Conservation (phyloP, 768 basidiomycete species). For the Panellus pusillus region DNA sequence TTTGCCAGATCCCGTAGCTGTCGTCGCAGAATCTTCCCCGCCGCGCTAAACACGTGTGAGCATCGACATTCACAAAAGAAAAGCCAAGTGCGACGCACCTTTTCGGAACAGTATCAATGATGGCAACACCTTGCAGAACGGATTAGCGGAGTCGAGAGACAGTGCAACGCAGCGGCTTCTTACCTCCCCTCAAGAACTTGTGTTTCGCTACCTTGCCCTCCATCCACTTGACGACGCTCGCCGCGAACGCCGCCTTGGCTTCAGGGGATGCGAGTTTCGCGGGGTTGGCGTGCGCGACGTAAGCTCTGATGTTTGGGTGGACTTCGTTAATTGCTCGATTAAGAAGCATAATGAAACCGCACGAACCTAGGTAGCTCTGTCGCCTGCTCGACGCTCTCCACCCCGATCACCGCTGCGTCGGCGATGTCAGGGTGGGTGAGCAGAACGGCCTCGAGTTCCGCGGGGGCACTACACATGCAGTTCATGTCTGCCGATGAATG, state of each 20-base stretch:
- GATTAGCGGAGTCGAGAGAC: background rate
- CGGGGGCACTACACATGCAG: slow-evolving; percentile 8
- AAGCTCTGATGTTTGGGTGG: slow-evolving; percentile 37
- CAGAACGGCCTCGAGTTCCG: slow-evolving; percentile 54
- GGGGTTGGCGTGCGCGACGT: slow-evolving; percentile 40
- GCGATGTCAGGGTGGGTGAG: slow-evolving; percentile 52
- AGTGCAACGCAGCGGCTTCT: background rate
- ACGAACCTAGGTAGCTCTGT: slow-evolving; percentile 42
- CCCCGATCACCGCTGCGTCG: slow-evolving; percentile 60
- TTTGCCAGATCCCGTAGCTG: slow-evolving; percentile 54
- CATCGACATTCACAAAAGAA: background rate
- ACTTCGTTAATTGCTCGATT: background rate
- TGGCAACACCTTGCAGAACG: slow-evolving; percentile 43
- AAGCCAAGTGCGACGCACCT: slow-evolving; percentile 30
- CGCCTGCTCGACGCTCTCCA: slow-evolving; percentile 45
- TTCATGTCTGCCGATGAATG: too few relatives aligned
- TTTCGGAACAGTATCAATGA: slow-evolving; percentile 54
- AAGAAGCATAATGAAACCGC: background rate
- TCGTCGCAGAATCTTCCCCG: slow-evolving; percentile 66
- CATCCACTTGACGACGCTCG: slow-evolving; percentile 53
- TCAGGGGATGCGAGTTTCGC: slow-evolving; percentile 15
- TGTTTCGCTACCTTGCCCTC: slow-evolving; percentile 53
- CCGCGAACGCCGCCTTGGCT: slow-evolving; percentile 36
- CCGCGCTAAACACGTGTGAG: slow-evolving; percentile 36
- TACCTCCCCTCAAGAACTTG: slow-evolving; percentile 63